These are phyloP conservation scores for Ogataea ganodermae DNA, from an alignment of 805 yeast species.

Conservation along the genomic window DNA sequence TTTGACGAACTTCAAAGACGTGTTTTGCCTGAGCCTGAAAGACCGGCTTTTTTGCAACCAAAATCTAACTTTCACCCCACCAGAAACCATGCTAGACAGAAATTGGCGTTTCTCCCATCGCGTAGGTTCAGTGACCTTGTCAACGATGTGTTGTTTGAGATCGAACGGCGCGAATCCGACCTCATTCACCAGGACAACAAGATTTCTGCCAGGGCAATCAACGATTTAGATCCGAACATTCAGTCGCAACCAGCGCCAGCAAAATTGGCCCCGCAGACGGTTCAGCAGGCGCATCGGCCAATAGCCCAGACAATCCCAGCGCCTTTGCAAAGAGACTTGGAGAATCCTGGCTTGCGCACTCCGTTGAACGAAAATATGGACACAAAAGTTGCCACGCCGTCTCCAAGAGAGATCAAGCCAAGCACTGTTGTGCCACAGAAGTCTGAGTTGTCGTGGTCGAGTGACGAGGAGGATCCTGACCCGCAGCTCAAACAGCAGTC, in stretches of 20 bases:
- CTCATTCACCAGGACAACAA: conserved; percentile 18
- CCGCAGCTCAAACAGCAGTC: conserved; percentile 15
- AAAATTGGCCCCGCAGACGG: background rate
- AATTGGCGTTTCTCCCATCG: conserved; percentile 80
- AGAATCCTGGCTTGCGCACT: conserved; percentile 15
- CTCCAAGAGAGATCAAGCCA: conserved; percentile 46
- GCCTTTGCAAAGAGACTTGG: conserved; percentile 2
- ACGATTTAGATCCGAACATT: conserved; percentile 8
- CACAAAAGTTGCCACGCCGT: conserved; percentile 27
- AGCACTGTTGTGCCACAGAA: conserved; percentile 81
- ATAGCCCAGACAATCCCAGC: background rate
- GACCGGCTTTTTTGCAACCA: conserved; percentile 66
- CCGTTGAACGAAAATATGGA: conserved; percentile 19
- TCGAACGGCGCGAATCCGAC: conserved; percentile 52
- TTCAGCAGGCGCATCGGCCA: background rate
- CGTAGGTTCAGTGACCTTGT: conserved; percentile 86
- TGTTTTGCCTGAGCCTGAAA: conserved; percentile 51
- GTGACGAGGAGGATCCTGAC: conserved; percentile 71
- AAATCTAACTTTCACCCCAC: conserved; percentile 81
- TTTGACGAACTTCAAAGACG: conserved; percentile 89
- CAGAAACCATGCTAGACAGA: conserved; percentile 93
- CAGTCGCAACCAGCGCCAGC: background rate
- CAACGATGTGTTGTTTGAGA: conserved; percentile 84
- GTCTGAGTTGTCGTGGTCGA: conserved; percentile 85
- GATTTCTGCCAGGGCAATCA: conserved; percentile 16